phyloP scores from a whole-genome alignment of 805 yeast genomes.

The Pichia heedii region DNA sequence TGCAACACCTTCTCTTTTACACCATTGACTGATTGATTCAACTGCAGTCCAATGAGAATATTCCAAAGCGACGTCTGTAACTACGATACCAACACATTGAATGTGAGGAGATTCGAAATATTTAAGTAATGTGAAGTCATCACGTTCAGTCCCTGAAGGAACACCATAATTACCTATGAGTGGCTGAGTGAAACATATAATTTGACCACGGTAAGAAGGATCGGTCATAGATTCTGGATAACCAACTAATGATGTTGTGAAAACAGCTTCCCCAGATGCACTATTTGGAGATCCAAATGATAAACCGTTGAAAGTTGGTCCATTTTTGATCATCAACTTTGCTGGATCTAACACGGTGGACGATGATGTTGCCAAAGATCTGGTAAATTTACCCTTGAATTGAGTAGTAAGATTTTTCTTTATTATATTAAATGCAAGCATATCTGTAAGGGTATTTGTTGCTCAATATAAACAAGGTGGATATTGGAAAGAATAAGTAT shows the following conservation, averaged over 20 bases:
- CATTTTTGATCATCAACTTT: constrained; percentile 82
- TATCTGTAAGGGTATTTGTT: neutral
- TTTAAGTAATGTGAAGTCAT: constrained; percentile 76
- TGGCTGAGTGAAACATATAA: constrained; percentile 93
- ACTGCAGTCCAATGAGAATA: constrained; percentile 99
- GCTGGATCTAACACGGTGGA: constrained; percentile 58
- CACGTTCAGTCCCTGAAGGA: constrained; percentile 74
- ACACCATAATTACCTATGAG: constrained; percentile 98
- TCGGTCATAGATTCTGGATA: constrained; percentile 99
- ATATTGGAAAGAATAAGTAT: too few species aligned
- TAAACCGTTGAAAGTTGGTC: constrained; percentile 86
- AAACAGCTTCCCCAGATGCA: constrained; percentile 94
- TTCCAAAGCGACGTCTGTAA: constrained; percentile 88
- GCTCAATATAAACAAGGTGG: too few species aligned
- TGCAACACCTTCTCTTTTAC: constrained; percentile 92
- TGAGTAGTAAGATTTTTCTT: constrained; percentile 3
- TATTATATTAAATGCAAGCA: constrained; percentile 11
- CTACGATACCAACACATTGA: constrained; percentile 94
- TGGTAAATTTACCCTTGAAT: neutral
- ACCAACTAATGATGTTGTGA: constrained; percentile 95
- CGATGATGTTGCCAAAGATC: constrained; percentile 19
- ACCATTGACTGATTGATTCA: constrained; percentile 91
- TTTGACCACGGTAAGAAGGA: constrained; percentile 96
- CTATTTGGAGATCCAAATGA: constrained; percentile 94
- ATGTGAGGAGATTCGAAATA: constrained; percentile 86